phyloP scores from a whole-genome alignment of 2,329 filamentous ascomycete species.

The Ilyonectria destructans region DNA sequence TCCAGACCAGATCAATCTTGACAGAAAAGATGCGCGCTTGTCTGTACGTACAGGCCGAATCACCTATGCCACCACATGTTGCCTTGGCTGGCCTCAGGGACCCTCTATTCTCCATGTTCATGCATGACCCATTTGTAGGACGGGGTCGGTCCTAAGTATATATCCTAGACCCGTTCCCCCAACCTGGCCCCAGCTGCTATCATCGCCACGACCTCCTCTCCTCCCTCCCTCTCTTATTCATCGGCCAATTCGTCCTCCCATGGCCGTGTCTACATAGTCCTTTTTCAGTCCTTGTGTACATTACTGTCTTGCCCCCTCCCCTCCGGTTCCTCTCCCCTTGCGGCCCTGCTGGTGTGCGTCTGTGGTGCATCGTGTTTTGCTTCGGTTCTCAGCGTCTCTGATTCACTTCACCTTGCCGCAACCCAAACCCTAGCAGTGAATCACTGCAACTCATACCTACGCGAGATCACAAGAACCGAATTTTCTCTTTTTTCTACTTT shows the following conservation, averaged over 20 bases:
- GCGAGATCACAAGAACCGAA: constrained; percentile 36
- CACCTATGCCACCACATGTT: constrained; percentile 46
- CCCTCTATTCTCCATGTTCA: constrained; percentile 58
- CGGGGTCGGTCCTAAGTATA: constrained; percentile 57
- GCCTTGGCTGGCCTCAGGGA: constrained; percentile 48
- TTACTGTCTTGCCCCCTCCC: constrained; percentile 40
- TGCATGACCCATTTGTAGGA: constrained; percentile 54
- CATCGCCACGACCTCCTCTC: constrained; percentile 49
- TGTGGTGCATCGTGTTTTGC: constrained; percentile 48
- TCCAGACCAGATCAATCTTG: constrained; percentile 52
- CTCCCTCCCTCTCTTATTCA: constrained; percentile 45
- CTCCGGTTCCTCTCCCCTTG: constrained; percentile 40
- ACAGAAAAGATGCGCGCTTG: constrained; percentile 50
- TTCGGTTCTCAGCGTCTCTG: constrained; percentile 48
- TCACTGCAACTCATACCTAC: constrained; percentile 40
- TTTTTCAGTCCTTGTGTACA: constrained; percentile 48
- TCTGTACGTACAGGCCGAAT: constrained; percentile 47
- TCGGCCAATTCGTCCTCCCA: constrained; percentile 46
- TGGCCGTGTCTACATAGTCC: constrained; percentile 50
- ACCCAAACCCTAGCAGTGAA: constrained; percentile 40
- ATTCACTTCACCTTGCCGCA: constrained; percentile 42
- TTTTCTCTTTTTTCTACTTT: constrained; percentile 28
- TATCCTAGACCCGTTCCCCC: constrained; percentile 63
- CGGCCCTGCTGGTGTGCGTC: constrained; percentile 45
- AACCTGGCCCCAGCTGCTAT: constrained; percentile 49